These are phyloP conservation scores for Nidula niveotomentosa DNA, from an alignment of 1,284 basidiomycete genomes.

Conservation along the genomic window DNA sequence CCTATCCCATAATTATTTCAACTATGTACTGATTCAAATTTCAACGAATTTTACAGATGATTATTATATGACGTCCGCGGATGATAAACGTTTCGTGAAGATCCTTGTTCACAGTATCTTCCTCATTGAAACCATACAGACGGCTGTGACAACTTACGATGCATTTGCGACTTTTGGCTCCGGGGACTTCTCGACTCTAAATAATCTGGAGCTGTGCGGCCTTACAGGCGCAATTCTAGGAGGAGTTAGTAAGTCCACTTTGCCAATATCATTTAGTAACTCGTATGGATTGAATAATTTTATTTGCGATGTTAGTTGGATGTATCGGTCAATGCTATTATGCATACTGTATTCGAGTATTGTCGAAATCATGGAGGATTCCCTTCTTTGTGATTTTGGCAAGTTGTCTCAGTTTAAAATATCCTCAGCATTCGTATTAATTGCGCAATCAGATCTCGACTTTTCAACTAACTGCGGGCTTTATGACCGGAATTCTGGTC, in stretches of 20 bases:
- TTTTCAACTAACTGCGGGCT: neutral
- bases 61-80: neutral
- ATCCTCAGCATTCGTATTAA: neutral
- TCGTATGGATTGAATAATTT: no score
- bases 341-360: neutral
- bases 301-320: neutral
- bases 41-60: neutral
- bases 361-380: neutral
- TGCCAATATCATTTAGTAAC: neutral
- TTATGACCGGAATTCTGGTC: neutral
- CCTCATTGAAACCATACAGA: constrained; percentile 2
- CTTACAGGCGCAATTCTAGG: neutral
- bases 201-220: neutral
- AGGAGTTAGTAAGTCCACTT: neutral
- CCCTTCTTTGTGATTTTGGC: neutral
- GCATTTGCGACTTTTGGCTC: constrained; percentile 3
- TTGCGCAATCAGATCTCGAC: neutral
- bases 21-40: neutral
- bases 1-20: neutral
- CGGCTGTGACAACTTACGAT: constrained; percentile 1
- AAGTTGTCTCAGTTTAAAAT: neutral
- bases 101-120: constrained; percentile 1
- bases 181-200: neutral
- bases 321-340: neutral
- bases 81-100: constrained; percentile 2